These are phyloP conservation scores for Skeletonema costatum DNA, from an alignment of 108 stramenopile species.

Conservation along the genomic window DNA sequence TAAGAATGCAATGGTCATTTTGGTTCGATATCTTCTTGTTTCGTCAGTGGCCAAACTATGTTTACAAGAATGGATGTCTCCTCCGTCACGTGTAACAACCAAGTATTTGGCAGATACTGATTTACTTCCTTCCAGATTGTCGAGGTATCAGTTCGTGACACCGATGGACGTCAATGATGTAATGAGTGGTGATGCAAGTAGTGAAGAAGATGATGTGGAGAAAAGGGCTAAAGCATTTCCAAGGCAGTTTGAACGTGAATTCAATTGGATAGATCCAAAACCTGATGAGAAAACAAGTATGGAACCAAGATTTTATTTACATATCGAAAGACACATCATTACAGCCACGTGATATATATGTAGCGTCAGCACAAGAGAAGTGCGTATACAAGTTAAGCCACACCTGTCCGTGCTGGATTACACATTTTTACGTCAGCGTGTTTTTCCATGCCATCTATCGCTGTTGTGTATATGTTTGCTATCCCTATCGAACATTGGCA, in stretches of 20 bases:
- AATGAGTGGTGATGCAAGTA: neutral
- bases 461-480: no score
- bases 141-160: slow-evolving; percentile 48
- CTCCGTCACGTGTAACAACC: slow-evolving; percentile 66
- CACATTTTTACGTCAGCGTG: no score
- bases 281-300: no score
- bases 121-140: slow-evolving; percentile 62
- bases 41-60: slow-evolving; percentile 21
- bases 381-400: no score
- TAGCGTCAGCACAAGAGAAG: no score
- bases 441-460: no score
- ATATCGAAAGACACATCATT: no score
- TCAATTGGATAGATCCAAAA: slow-evolving; percentile 28
- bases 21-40: slow-evolving; percentile 21
- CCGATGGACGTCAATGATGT: neutral
- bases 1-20: neutral
- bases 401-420: no score
- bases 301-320: no score
- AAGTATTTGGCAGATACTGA: slow-evolving; percentile 43
- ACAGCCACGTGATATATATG: no score
- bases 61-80: slow-evolving; percentile 63
- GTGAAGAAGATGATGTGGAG: neutral
- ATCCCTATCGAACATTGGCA: no score
- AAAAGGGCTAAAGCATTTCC: neutral
- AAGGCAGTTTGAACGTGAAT: no score